A percentile compares a stretch with the other conserved stretches of the same genome.
Evolutionary conservation across 2,329 filamentous ascomycete species (phyloP).

Genomic region (Didymella glomerata): DNA sequence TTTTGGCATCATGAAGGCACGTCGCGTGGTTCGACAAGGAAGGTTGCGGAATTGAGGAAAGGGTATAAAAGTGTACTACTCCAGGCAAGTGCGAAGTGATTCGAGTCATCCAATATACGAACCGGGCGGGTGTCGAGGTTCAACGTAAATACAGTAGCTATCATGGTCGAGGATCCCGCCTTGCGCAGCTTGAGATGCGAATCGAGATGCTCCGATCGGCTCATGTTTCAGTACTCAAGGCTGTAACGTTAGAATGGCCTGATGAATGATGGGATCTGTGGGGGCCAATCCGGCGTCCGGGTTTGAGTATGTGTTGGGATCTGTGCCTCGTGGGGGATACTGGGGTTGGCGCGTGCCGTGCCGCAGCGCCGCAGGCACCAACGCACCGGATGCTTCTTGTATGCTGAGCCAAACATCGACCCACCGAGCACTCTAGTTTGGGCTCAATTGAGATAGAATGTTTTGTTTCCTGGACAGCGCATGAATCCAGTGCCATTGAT

Average conservation of each 20-base stretch:
- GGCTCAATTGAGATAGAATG: background rate
- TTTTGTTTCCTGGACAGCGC: background rate
- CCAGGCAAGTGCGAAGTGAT: background rate
- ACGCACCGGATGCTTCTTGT: background rate
- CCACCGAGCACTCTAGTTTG: background rate
- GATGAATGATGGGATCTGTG: background rate
- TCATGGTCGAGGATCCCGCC: background rate
- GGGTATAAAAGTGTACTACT: too few relatives aligned
- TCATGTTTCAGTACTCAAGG: constrained; percentile 4
- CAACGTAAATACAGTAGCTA: background rate
- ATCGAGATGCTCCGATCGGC: background rate
- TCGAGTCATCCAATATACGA: background rate
- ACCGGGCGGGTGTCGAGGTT: background rate
- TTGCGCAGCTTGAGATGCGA: background rate
- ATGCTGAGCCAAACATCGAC: background rate
- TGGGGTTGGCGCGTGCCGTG: background rate
- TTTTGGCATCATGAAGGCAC: background rate
- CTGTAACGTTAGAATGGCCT: constrained; percentile 1
- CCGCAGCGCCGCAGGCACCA: background rate
- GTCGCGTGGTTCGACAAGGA: too few relatives aligned
- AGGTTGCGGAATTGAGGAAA: too few relatives aligned
- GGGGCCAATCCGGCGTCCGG: background rate
- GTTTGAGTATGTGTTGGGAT: background rate
- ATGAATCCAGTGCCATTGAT: background rate
- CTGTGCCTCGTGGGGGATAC: background rate